Evolutionary conservation across 2,329 filamentous ascomycete species (phyloP).

Genomic region (Lasiodiplodia sp.): DNA sequence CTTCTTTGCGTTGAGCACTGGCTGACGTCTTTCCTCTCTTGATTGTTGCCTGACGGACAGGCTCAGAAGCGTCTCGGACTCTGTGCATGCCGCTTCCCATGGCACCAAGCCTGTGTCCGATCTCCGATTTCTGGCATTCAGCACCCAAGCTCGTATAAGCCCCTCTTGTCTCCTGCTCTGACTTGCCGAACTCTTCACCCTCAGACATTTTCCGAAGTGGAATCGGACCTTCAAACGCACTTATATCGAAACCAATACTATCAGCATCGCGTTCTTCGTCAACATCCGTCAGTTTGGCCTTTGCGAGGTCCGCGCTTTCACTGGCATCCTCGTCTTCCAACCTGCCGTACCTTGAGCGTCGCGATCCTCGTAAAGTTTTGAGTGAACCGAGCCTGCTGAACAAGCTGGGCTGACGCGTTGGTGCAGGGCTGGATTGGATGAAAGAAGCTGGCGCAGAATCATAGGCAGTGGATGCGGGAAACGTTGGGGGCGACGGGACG

Average conservation of each 20-base stretch:
- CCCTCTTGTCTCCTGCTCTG: slow-evolving; percentile 31
- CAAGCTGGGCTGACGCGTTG: slow-evolving; percentile 40
- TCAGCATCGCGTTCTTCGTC: slow-evolving; percentile 41
- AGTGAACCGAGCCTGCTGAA: slow-evolving; percentile 44
- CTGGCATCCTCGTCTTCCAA: slow-evolving; percentile 44
- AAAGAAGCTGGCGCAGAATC: slow-evolving; percentile 37
- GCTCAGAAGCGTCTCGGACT: slow-evolving; percentile 44
- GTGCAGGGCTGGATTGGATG: slow-evolving; percentile 33
- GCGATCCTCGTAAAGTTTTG: slow-evolving; percentile 32
- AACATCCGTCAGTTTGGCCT: slow-evolving; percentile 35
- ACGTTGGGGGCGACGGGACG: slow-evolving; percentile 37
- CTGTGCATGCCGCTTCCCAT: slow-evolving; percentile 41
- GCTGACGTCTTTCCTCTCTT: slow-evolving; percentile 15
- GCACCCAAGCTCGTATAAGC: slow-evolving; percentile 32
- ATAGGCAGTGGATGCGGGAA: slow-evolving; percentile 43
- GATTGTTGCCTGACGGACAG: slow-evolving; percentile 33
- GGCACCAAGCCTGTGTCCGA: slow-evolving; percentile 30
- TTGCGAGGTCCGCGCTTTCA: slow-evolving; percentile 8
- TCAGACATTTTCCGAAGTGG: slow-evolving; percentile 37
- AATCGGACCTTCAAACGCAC: slow-evolving; percentile 39
- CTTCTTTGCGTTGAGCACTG: slow-evolving; percentile 39
- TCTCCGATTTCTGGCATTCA: slow-evolving; percentile 30
- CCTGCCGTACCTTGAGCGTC: slow-evolving; percentile 39
- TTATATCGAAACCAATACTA: slow-evolving; percentile 40
- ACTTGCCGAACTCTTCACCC: not conserved